These are phyloP conservation scores for Sphaerulina populicola DNA, from an alignment of 2,329 filamentous ascomycete genomes.

Conservation along the genomic window DNA sequence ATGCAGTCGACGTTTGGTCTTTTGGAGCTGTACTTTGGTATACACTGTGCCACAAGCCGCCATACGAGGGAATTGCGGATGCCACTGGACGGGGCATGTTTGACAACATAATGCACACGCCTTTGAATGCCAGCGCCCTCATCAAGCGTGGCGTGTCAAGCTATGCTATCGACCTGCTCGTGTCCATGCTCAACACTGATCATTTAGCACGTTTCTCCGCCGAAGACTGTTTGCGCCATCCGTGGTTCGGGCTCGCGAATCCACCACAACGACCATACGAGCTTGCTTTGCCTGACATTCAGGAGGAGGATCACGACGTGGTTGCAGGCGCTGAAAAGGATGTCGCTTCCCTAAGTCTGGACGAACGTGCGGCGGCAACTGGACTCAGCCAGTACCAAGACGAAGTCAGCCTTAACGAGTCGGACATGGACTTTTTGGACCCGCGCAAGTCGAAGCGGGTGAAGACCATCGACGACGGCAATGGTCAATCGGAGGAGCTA, in stretches of 20 bases:
- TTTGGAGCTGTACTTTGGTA: slow-evolving; percentile 87
- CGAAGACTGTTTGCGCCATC: slow-evolving; percentile 58
- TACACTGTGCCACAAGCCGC: slow-evolving; percentile 67
- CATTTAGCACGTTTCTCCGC: slow-evolving; percentile 70
- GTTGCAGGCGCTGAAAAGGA: slow-evolving; percentile 42
- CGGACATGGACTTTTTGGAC: slow-evolving; percentile 34
- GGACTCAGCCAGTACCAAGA: slow-evolving; percentile 20
- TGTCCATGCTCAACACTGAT: slow-evolving; percentile 70
- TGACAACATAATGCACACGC: slow-evolving; percentile 73
- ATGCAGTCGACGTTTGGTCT: slow-evolving; percentile 94
- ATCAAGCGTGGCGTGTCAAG: slow-evolving; percentile 52
- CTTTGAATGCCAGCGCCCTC: slow-evolving; percentile 60
- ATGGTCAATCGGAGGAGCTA: slow-evolving; percentile 27
- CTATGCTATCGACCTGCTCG: slow-evolving; percentile 63
- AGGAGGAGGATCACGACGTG: slow-evolving; percentile 51
- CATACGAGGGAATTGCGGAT: slow-evolving; percentile 70
- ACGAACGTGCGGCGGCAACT: slow-evolving; percentile 34
- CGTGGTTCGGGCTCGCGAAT: slow-evolving; percentile 54
- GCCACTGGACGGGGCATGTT: slow-evolving; percentile 72
- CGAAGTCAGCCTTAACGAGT: slow-evolving; percentile 30
- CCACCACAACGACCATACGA: slow-evolving; percentile 20
- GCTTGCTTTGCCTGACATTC: slow-evolving; percentile 36
- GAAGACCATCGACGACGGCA: slow-evolving; percentile 34
- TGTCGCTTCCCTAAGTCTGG: slow-evolving; percentile 57
- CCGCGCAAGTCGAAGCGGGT: slow-evolving; percentile 40